Percentiles rank a stretch among this genome's conserved stretches.
These are phyloP conservation scores for Fusarium robinianum DNA, from an alignment of 2,329 filamentous ascomycete species.

Conservation along the genomic window DNA sequence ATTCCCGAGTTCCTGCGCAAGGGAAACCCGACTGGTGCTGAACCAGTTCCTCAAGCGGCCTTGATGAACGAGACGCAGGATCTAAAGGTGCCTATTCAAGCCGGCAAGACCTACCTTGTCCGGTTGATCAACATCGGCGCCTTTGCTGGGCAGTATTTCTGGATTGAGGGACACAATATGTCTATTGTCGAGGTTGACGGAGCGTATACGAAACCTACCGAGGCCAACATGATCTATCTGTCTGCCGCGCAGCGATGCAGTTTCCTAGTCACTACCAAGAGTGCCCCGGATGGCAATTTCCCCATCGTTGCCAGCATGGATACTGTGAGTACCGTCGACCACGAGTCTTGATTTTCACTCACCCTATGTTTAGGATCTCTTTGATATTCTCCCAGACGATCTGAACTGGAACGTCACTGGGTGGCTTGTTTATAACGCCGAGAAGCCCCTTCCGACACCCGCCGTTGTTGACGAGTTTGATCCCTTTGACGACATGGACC, in stretches of 20 bases:
- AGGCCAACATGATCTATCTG: slow-evolving; percentile 67
- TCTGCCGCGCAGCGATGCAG: slow-evolving; percentile 69
- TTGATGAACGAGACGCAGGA: slow-evolving; percentile 74
- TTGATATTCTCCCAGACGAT: slow-evolving; percentile 67
- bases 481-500: slow-evolving; percentile 72
- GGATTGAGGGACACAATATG: slow-evolving; percentile 70
- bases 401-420: slow-evolving; percentile 72
- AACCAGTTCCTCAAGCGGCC: slow-evolving; percentile 69
- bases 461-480: slow-evolving; percentile 63
- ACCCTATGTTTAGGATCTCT: slow-evolving; percentile 56
- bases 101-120: slow-evolving; percentile 60
- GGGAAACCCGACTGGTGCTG: slow-evolving; percentile 60
- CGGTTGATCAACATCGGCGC: slow-evolving; percentile 68
- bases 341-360: slow-evolving; percentile 1
- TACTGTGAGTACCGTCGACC: slow-evolving; percentile 48
- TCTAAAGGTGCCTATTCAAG: slow-evolving; percentile 60
- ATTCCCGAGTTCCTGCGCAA: slow-evolving; percentile 56
- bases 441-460: slow-evolving; percentile 53
- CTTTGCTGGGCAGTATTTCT: slow-evolving; percentile 69
- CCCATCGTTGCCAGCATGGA: slow-evolving; percentile 74
- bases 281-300: slow-evolving; percentile 64
- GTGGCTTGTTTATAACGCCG: slow-evolving; percentile 63
- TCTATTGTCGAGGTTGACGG: slow-evolving; percentile 75
- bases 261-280: slow-evolving; percentile 65
- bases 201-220: slow-evolving; percentile 64